phyloP scores from a whole-genome alignment of 768 basidiomycete species.

The Cantharellus anzutake region DNA sequence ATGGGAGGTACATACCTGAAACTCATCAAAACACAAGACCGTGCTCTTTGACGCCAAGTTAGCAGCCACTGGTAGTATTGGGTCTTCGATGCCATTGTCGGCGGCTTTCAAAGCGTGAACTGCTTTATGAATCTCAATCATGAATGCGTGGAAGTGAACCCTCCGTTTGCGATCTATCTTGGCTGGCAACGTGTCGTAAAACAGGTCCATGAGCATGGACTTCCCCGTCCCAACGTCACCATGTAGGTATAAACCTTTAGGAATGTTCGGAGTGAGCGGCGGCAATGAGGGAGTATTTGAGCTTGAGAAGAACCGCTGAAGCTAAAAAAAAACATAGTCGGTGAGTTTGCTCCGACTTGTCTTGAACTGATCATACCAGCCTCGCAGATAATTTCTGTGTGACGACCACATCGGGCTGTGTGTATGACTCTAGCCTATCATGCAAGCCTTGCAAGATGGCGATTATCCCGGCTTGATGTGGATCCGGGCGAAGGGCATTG shows the following conservation, averaged over 20 bases:
- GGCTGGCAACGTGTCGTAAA: conserved; percentile 64
- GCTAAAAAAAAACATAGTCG: conserved; percentile 5
- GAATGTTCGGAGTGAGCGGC: neutral
- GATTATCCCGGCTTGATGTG: conserved; percentile 72
- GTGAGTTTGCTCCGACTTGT: conserved; percentile 10
- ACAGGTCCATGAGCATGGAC: conserved; percentile 98
- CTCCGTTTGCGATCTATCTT: conserved; percentile 55
- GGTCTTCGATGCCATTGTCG: conserved; percentile 34
- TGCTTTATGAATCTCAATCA: conserved; percentile 96
- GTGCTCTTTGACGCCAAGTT: conserved; percentile 70
- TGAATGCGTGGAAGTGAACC: conserved; percentile 97
- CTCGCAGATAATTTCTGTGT: conserved; percentile 26
- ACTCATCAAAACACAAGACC: conserved; percentile 93
- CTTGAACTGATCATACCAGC: conserved; percentile 17
- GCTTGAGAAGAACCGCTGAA: conserved; percentile 16
- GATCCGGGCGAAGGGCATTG: conserved; percentile 49
- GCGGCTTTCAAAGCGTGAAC: conserved; percentile 55
- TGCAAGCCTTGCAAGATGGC: conserved; percentile 65
- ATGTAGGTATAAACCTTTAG: conserved; percentile 79
- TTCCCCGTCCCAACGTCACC: conserved; percentile 97
- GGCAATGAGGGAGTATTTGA: neutral
- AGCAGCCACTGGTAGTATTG: conserved; percentile 70
- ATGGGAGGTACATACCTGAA: conserved; percentile 43
- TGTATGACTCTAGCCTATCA: conserved; percentile 46
- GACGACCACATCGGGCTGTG: conserved; percentile 29